These are phyloP conservation scores for Tarenaya hassleriana DNA, from an alignment of 345 rosid species.

Conservation along the genomic window DNA sequence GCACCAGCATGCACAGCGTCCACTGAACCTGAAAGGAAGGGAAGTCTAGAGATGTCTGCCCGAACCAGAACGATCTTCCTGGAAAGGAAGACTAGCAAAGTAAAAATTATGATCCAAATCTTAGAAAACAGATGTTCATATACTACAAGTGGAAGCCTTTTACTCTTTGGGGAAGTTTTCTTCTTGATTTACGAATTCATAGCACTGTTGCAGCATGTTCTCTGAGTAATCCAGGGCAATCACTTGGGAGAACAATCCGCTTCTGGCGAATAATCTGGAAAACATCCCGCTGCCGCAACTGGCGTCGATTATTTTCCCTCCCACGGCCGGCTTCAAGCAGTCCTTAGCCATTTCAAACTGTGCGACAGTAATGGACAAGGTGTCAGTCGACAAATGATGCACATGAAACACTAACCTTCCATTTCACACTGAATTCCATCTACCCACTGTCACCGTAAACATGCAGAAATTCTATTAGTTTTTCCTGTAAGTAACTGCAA, in stretches of 20 bases:
- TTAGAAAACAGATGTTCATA: not conserved
- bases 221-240: slow-evolving; percentile 85
- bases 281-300: slow-evolving; percentile 93
- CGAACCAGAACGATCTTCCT: slow-evolving; percentile 74
- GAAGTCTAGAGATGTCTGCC: slow-evolving; percentile 87
- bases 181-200: slow-evolving; percentile 53
- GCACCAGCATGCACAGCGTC: slow-evolving; percentile 93
- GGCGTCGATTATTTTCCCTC: slow-evolving; percentile 78
- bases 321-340: slow-evolving; percentile 63
- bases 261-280: slow-evolving; percentile 65
- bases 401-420: too few species aligned
- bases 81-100: slow-evolving; percentile 6
- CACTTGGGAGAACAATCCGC: slow-evolving; percentile 63
- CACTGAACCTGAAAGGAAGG: slow-evolving; percentile 60
- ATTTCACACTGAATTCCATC: too few species aligned
- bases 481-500: not conserved
- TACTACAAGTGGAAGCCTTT: slow-evolving; percentile 4
- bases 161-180: slow-evolving; percentile 70
- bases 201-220: slow-evolving; percentile 79
- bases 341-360: slow-evolving; percentile 80
- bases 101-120: slow-evolving; percentile 10
- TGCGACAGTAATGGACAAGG: not conserved
- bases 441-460: not conserved
- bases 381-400: not conserved
- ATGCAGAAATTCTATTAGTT: not conserved